These are phyloP conservation scores for Thecaphora thlaspeos DNA, from an alignment of 1,284 basidiomycete species.

Conservation along the genomic window DNA sequence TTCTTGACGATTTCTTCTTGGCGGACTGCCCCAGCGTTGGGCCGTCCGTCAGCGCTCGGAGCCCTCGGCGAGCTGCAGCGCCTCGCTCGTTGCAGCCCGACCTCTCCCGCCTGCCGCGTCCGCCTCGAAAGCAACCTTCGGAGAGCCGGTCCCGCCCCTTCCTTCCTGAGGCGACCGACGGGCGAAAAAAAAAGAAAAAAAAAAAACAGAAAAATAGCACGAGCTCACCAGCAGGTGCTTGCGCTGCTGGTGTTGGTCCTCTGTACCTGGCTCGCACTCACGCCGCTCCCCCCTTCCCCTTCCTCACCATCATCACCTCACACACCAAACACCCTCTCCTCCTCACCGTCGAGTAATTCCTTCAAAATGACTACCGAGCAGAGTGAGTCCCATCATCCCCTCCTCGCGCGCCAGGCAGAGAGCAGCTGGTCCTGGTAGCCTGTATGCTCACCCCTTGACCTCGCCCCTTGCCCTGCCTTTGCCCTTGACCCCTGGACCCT, in stretches of 20 bases:
- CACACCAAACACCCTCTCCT: conserved; percentile 3
- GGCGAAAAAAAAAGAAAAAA: background rate
- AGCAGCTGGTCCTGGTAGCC: too few relatives aligned
- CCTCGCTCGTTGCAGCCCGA: too few relatives aligned
- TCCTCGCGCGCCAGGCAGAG: too few relatives aligned
- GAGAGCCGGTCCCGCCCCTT: too few relatives aligned
- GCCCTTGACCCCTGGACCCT: too few relatives aligned
- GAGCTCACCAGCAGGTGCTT: background rate
- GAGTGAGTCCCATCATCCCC: conserved; percentile 31
- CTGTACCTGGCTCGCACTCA: background rate
- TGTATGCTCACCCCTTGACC: background rate
- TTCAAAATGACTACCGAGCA: conserved; percentile 54
- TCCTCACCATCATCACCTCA: conserved; percentile 3
- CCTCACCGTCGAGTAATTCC: conserved; percentile 3
- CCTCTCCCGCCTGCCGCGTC: too few relatives aligned
- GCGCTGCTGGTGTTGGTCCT: background rate
- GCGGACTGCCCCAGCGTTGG: too few relatives aligned
- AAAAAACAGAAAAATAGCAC: background rate
- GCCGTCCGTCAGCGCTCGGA: too few relatives aligned
- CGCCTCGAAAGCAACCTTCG: too few relatives aligned
- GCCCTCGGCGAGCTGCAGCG: too few relatives aligned
- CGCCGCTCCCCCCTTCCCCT: background rate
- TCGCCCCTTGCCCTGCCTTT: background rate
- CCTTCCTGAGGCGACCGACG: too few relatives aligned
- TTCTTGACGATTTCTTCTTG: too few relatives aligned